Percentiles rank a stretch among this genome's conserved stretches.
Evolutionary conservation across 306 rosid genomes (phyloP).

Genomic region (Cicer yamashitae): DNA sequence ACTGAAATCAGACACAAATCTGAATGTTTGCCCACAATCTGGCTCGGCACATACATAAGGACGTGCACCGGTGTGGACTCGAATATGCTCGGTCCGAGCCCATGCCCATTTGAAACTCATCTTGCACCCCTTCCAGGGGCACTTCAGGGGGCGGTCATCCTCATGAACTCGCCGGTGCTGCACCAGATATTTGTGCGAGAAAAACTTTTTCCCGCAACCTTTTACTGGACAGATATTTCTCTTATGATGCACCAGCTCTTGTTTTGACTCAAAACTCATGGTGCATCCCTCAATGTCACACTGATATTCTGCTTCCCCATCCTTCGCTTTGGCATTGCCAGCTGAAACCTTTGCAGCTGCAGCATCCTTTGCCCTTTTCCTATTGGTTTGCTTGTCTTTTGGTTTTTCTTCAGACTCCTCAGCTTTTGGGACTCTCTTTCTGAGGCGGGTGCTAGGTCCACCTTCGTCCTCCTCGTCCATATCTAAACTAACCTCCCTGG

Average conservation of each 20-base stretch:
- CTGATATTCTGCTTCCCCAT: conserved; percentile 65
- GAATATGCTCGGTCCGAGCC: conserved; percentile 97
- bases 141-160: conserved; percentile 94
- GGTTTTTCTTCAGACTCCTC: conserved; percentile 55
- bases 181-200: conserved; percentile 97
- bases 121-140: conserved; percentile 99
- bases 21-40: conserved; percentile 92
- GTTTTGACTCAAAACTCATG: conserved; percentile 80
- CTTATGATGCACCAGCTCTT: conserved; percentile 81
- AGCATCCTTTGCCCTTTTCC: conserved; percentile 70
- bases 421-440: conserved; percentile 72
- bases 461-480: conserved; percentile 74
- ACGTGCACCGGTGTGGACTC: conserved; percentile 96
- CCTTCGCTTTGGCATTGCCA: conserved; percentile 54
- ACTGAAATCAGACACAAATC: conserved; percentile 97
- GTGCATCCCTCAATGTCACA: conserved; percentile 95
- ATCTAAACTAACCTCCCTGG: conserved; percentile 45
- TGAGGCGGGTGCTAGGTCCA: conserved; percentile 92
- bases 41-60: conserved; percentile 91
- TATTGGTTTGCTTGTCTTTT: conserved; percentile 59
- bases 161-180: conserved; percentile 94
- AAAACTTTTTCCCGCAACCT: conserved; percentile 98
- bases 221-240: conserved; percentile 87
- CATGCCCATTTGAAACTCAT: conserved; percentile 99
- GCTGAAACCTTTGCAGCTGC: conserved; percentile 58